A percentile compares a stretch with the other conserved stretches of the same genome.
Conservation (phyloP, 139 green algal species). For the Monoraphidium neglectum region DNA sequence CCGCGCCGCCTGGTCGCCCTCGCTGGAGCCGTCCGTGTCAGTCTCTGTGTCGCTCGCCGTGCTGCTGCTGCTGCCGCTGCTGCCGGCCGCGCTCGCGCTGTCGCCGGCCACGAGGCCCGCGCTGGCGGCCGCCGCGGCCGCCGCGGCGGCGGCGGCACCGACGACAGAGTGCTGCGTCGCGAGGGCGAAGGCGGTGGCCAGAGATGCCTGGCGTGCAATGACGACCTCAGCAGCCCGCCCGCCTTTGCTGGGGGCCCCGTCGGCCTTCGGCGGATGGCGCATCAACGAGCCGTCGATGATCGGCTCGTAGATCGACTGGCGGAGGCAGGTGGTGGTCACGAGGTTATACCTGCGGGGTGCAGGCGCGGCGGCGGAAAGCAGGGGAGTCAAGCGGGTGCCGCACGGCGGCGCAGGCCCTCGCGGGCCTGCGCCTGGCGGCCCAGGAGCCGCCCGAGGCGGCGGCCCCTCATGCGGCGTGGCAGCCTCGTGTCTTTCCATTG, state of each 20-base stretch:
- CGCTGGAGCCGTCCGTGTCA: too few relatives aligned
- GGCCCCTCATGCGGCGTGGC: too few relatives aligned
- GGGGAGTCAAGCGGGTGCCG: too few relatives aligned
- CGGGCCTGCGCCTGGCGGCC: too few relatives aligned
- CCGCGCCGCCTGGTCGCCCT: not conserved
- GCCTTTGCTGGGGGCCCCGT: not conserved
- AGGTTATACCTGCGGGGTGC: constrained; percentile 10
- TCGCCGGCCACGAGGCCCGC: not conserved
- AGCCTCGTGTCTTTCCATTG: too few relatives aligned
- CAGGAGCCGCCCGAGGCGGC: too few relatives aligned
- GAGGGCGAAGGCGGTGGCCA: not conserved
- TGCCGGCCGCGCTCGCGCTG: not conserved
- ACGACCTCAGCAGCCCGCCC: not conserved
- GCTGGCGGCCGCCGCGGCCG: not conserved
- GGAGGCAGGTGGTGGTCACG: constrained; percentile 11
- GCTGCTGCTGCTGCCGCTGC: not conserved
- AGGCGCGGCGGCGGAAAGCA: not conserved
- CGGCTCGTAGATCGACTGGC: constrained; percentile 33
- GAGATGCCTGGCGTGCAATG: too few relatives aligned
- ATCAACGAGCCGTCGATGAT: constrained; percentile 15
- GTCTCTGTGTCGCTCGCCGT: not conserved
- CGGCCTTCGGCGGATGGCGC: not conserved
- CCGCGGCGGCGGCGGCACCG: not conserved
- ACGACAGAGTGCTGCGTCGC: not conserved
- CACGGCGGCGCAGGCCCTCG: too few relatives aligned